Evolutionary conservation across 768 basidiomycete species (phyloP).

Genomic region (Brasilioporus rufonigricans): DNA sequence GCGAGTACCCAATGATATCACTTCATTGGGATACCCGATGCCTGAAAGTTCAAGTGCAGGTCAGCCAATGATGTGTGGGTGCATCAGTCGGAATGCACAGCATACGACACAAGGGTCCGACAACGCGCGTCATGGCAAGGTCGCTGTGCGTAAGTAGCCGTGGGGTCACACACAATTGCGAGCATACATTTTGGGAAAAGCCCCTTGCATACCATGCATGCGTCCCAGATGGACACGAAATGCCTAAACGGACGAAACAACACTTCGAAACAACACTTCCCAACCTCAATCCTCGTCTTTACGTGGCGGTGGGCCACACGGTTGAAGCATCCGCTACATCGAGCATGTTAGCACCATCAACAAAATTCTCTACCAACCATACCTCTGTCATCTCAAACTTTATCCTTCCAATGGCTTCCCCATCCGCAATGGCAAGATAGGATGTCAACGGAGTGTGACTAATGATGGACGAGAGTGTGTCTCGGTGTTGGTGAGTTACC

Average conservation of each 20-base stretch:
- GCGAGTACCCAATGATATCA: no score
- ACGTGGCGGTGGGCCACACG: constrained; percentile 87
- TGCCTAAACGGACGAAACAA: not conserved
- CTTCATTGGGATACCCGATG: no score
- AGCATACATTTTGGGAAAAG: no score
- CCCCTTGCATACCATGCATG: not conserved
- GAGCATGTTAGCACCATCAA: constrained; percentile 23
- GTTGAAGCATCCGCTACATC: constrained; percentile 85
- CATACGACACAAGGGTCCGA: no score
- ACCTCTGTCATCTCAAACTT: constrained; percentile 98
- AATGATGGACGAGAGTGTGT: constrained; percentile 89
- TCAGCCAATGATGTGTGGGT: no score
- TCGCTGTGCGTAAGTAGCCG: not conserved
- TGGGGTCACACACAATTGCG: no score
- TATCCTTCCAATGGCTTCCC: constrained; percentile 83
- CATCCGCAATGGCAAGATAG: constrained; percentile 91
- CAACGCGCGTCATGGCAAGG: not conserved
- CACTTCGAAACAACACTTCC: no score
- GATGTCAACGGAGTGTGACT: constrained; percentile 86
- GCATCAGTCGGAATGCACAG: no score
- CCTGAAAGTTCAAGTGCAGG: no score
- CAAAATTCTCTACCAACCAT: not conserved
- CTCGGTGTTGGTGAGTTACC: constrained; percentile 96
- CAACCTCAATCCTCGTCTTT: constrained; percentile 80
- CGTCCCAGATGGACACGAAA: not conserved